Percentiles rank a stretch among this genome's conserved stretches.
Conservation (phyloP, 768 basidiomycete species). For the Panus rudis region DNA sequence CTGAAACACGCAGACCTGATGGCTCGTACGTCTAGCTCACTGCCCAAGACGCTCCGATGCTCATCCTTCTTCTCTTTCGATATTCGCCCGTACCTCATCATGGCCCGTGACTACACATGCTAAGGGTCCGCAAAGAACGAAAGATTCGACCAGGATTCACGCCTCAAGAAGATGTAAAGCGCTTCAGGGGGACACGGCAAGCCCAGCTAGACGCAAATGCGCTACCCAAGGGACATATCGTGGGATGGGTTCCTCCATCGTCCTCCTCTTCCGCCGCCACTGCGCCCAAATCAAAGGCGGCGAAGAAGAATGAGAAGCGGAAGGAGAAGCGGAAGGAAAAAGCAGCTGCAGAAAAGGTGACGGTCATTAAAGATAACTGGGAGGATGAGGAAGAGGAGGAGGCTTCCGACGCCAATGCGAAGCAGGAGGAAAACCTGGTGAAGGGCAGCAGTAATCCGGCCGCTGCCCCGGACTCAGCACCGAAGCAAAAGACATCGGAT, state of each 20-base stretch:
- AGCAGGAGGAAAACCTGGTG: slow-evolving; percentile 17
- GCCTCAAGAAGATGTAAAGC: slow-evolving; percentile 88
- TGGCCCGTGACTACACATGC: slow-evolving; percentile 1
- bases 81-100: neutral
- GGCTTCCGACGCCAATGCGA: slow-evolving; percentile 14
- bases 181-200: slow-evolving; percentile 76
- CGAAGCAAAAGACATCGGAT: slow-evolving; percentile 11
- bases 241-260: slow-evolving; percentile 71
- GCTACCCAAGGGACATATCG: slow-evolving; percentile 72
- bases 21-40: slow-evolving; percentile 58
- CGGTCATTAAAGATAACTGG: slow-evolving; percentile 66
- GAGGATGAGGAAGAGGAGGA: slow-evolving; percentile 63
- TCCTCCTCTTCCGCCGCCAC: slow-evolving; percentile 27
- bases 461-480: slow-evolving; percentile 12
- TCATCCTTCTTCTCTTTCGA: neutral
- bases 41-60: neutral
- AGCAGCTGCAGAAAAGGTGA: slow-evolving; percentile 43
- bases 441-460: slow-evolving; percentile 18
- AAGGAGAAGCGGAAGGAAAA: slow-evolving; percentile 76
- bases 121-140: slow-evolving; percentile 77
- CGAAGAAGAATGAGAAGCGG: slow-evolving; percentile 55
- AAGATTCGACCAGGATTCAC: slow-evolving; percentile 92
- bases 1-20: slow-evolving; percentile 74
- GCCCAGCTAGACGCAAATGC: slow-evolving; percentile 58
- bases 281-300: slow-evolving; percentile 22